phyloP scores from a whole-genome alignment of 768 basidiomycete species.

The Lenzites betulinus region DNA sequence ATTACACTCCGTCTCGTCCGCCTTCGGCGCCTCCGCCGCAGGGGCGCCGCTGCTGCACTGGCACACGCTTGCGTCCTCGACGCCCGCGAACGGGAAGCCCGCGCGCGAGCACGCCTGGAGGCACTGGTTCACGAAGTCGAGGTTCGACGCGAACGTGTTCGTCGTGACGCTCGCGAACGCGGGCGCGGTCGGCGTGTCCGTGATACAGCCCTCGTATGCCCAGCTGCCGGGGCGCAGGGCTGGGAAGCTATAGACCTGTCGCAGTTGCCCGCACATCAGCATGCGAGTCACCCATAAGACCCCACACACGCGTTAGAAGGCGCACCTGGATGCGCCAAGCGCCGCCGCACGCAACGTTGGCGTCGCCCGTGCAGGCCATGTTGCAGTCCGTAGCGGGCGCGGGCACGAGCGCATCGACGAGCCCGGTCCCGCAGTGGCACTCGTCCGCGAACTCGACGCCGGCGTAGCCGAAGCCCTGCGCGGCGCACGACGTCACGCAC shows the following conservation, averaged over 20 bases:
- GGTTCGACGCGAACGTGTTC: constrained; percentile 4
- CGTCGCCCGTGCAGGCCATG: constrained; percentile 22
- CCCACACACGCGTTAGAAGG: background rate
- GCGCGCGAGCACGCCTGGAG: constrained; percentile 9
- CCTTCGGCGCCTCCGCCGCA: background rate
- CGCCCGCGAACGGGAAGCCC: constrained; percentile 9
- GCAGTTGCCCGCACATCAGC: too few species aligned
- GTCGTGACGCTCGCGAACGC: background rate
- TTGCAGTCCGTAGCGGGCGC: constrained; percentile 23
- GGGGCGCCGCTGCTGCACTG: constrained; percentile 17
- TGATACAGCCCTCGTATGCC: constrained; percentile 9
- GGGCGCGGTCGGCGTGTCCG: constrained; percentile 5
- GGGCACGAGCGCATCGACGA: constrained; percentile 3
- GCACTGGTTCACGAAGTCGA: constrained; percentile 15
- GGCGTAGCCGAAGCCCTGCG: constrained; percentile 15
- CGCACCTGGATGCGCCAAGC: constrained; percentile 24
- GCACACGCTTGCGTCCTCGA: constrained; percentile 8
- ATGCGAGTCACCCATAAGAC: too few species aligned
- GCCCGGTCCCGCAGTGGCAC: constrained; percentile 20
- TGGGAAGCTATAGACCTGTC: constrained; percentile 11
- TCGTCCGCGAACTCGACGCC: constrained; percentile 22
- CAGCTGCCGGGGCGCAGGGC: constrained; percentile 3
- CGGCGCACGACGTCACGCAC: constrained; percentile 20
- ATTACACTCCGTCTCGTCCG: constrained; percentile 9
- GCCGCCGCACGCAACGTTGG: constrained; percentile 21